phyloP scores from a whole-genome alignment of 306 rosid genomes.

The Luffa aegyptiaca region DNA sequence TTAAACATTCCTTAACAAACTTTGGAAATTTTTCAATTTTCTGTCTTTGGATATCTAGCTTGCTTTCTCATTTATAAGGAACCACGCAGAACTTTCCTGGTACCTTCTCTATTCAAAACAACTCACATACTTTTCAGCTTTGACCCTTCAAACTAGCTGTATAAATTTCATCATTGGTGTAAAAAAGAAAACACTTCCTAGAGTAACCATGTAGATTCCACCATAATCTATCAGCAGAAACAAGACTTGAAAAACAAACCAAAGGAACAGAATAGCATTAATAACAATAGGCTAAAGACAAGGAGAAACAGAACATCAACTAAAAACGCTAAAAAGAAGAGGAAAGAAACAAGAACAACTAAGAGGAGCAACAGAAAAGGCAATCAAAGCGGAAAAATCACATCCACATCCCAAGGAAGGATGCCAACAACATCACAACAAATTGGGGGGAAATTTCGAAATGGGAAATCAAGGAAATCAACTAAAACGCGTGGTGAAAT shows the following conservation, averaged over 20 bases:
- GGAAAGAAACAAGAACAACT: neutral
- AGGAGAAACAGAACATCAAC: conserved; percentile 8
- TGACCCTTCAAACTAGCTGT: neutral
- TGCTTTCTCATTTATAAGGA: neutral
- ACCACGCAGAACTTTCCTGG: neutral
- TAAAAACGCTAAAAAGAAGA: neutral
- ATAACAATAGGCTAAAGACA: neutral
- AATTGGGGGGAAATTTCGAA: neutral
- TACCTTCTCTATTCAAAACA: neutral
- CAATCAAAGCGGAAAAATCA: neutral
- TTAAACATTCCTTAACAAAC: neutral
- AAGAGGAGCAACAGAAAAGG: neutral
- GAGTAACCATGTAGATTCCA: neutral
- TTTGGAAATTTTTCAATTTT: neutral
- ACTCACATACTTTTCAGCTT: neutral
- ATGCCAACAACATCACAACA: neutral
- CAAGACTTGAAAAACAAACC: neutral
- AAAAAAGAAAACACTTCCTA: neutral
- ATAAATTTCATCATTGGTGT: neutral
- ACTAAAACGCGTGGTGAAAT: neutral
- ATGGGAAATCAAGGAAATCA: neutral
- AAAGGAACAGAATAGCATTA: neutral
- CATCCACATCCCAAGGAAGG: neutral
- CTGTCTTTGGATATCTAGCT: neutral
- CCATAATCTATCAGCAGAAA: neutral